These are phyloP conservation scores for Didymella glomerata DNA, from an alignment of 2,329 filamentous ascomycete genomes.

Conservation along the genomic window DNA sequence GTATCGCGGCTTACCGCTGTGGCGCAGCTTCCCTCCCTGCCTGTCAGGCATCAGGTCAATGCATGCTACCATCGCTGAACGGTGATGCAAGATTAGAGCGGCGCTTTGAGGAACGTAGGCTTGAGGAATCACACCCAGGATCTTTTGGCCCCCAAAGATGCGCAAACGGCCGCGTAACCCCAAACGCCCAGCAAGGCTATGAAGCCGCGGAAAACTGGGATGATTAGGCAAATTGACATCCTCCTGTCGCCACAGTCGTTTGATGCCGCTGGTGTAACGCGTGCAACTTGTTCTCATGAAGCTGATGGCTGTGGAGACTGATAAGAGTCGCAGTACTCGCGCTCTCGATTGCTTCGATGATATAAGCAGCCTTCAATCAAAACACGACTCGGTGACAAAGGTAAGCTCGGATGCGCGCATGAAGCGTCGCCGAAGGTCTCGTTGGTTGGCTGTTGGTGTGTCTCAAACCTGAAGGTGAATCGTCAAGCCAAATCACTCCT, in stretches of 20 bases:
- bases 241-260: not conserved
- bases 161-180: slow-evolving; percentile 6
- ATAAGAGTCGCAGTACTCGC: slow-evolving; percentile 1
- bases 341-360: not conserved
- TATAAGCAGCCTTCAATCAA: slow-evolving; percentile 6
- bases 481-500: slow-evolving; percentile 12
- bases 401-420: not conserved
- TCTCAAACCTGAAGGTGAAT: slow-evolving; percentile 17
- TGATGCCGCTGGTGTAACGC: slow-evolving; percentile 1
- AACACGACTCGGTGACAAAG: not conserved
- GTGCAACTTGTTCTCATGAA: not conserved
- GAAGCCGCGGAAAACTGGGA: slow-evolving; percentile 14
- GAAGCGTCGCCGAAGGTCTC: not conserved
- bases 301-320: slow-evolving; percentile 4
- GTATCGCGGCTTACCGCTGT: slow-evolving; percentile 29
- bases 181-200: slow-evolving; percentile 23
- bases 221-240: slow-evolving; percentile 11
- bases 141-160: slow-evolving; percentile 8
- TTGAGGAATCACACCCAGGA: not conserved
- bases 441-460: slow-evolving; percentile 16
- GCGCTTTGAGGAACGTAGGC: not conserved
- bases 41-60: not conserved
- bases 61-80: not conserved
- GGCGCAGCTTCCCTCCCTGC: slow-evolving; percentile 26
- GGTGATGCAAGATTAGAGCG: not conserved